Percentiles rank a stretch among this genome's conserved stretches.
These are phyloP conservation scores for Tetragonia tetragonoides DNA, from an alignment of 148 eudicot genomes.

Conservation along the genomic window DNA sequence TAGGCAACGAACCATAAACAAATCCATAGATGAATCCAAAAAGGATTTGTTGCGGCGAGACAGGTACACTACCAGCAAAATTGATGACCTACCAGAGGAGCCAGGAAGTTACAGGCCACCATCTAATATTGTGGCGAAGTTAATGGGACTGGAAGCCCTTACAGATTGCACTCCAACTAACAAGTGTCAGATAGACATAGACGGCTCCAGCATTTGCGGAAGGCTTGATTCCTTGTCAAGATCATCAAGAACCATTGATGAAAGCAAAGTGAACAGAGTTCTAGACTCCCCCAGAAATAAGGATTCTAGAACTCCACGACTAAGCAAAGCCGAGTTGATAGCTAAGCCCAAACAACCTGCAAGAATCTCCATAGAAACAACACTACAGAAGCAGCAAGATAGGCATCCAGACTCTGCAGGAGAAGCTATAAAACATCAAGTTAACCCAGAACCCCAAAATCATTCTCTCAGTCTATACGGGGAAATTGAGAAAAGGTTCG, in stretches of 20 bases:
- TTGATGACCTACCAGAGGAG: constrained; percentile 32
- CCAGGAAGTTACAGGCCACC: constrained; percentile 52
- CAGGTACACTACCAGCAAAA: constrained; percentile 19
- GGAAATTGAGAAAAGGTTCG: constrained; percentile 66
- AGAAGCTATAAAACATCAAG: constrained; percentile 19
- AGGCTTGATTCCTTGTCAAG: constrained; percentile 33
- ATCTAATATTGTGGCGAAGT: constrained; percentile 65
- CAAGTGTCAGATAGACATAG: constrained; percentile 23
- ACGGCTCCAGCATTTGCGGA: constrained; percentile 27
- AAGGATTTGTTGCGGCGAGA: constrained; percentile 26
- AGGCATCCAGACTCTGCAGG: not conserved
- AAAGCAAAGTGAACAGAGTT: constrained; percentile 34
- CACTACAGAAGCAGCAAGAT: not conserved
- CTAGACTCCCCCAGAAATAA: constrained; percentile 39
- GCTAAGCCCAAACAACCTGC: not conserved
- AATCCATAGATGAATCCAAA: constrained; percentile 31
- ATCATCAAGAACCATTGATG: constrained; percentile 38
- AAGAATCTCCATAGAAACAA: not conserved
- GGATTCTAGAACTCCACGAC: constrained; percentile 32
- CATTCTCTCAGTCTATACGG: constrained; percentile 56
- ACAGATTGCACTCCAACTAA: constrained; percentile 35
- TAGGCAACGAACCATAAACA: constrained; percentile 40
- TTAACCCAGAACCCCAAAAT: constrained; percentile 20
- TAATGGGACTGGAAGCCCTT: constrained; percentile 79
- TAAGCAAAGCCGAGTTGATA: constrained; percentile 16